Evolutionary conservation across 345 rosid genomes (phyloP), one percentile per base, ranked within the genome.

Genomic region (Salix suchowensis): DNA sequence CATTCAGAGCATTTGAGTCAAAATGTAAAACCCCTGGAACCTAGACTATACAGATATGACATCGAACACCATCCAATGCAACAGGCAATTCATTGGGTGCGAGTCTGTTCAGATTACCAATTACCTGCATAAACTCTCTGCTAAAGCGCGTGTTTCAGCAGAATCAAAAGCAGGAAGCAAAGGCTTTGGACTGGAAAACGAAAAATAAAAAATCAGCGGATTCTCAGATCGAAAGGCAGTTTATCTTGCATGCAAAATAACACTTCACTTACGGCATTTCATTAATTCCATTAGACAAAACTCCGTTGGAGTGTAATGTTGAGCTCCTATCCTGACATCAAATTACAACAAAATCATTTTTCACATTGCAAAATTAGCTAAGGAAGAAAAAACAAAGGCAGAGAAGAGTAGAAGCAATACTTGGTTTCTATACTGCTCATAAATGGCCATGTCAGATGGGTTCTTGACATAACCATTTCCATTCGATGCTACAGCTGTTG

Each of bases 141-240:
- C 99, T 69, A 93, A 88, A 75, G 89, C 65, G 44, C 94, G 94
- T 70, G 88, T 88, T 78, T 95, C 99, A 16, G 91, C 96, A 73
- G 97, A 88, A 76, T 96, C 99, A 79, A 96, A 88, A 71, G 90
- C 81, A 76, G 99, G 99, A 81, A 96, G 89, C 84, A 96, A 88
- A 6, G 98, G 67, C 87, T 84, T 96, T 70, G 84, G 89, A 80
- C 99, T 96, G 89, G 61, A 87, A 65, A 72, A 62, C 64, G 4
- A 13, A 69, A 65, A 64, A 75, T 30, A 36, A 50, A 26, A 60
- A 32, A 24, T 72, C 39, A 78, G 65, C 9, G 26, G 26, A 71
- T 5, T 46, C 65, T 70, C 55, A 34, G 72, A n/a, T 34, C 37
- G 72, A 70, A 40, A 48, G 30, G 40, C 64, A 74, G 42, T 12